These are phyloP conservation scores for Xylaria castorea DNA, from an alignment of 495 filamentous ascomycete genomes.

Conservation along the genomic window DNA sequence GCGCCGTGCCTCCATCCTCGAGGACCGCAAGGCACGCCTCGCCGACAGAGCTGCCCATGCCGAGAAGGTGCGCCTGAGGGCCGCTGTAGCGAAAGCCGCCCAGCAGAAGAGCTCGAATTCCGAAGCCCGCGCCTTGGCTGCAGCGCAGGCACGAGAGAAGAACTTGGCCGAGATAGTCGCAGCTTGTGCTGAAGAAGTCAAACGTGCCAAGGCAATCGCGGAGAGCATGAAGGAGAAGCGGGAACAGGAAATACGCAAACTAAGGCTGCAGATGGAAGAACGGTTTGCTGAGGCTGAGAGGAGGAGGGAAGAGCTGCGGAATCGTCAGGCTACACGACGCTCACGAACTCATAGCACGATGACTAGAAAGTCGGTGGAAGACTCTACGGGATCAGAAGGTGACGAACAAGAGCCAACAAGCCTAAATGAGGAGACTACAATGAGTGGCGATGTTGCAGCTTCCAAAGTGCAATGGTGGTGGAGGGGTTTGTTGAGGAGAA, in stretches of 20 bases:
- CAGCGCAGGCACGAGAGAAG: slow-evolving; percentile 87
- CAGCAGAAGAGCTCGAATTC: slow-evolving; percentile 65
- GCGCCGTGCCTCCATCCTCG: slow-evolving; percentile 88
- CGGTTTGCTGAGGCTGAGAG: slow-evolving; percentile 87
- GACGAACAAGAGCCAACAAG: slow-evolving; percentile 53
- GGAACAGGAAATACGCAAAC: slow-evolving; percentile 79
- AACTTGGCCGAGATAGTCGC: slow-evolving; percentile 93
- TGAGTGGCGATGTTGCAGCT: slow-evolving; percentile 72
- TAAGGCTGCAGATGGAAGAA: slow-evolving; percentile 82
- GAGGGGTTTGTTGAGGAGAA: slow-evolving; percentile 66
- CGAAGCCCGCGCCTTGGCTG: slow-evolving; percentile 87
- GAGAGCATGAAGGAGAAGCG: slow-evolving; percentile 91
- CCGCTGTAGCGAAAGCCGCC: slow-evolving; percentile 81
- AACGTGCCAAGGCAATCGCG: slow-evolving; percentile 89
- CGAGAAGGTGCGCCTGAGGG: slow-evolving; percentile 92
- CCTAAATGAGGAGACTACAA: slow-evolving; percentile 54
- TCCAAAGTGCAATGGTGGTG: slow-evolving; percentile 78
- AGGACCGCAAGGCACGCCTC: slow-evolving; percentile 89
- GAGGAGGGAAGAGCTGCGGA: slow-evolving; percentile 65
- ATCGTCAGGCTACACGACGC: slow-evolving; percentile 64
- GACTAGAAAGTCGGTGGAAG: slow-evolving; percentile 52
- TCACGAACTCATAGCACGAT: slow-evolving; percentile 70
- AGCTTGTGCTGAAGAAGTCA: slow-evolving; percentile 93
- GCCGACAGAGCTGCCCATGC: slow-evolving; percentile 94
- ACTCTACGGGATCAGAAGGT: slow-evolving; percentile 60